These are phyloP conservation scores for Solanum boliviense DNA, from an alignment of 257 asterid genomes.

Conservation along the genomic window DNA sequence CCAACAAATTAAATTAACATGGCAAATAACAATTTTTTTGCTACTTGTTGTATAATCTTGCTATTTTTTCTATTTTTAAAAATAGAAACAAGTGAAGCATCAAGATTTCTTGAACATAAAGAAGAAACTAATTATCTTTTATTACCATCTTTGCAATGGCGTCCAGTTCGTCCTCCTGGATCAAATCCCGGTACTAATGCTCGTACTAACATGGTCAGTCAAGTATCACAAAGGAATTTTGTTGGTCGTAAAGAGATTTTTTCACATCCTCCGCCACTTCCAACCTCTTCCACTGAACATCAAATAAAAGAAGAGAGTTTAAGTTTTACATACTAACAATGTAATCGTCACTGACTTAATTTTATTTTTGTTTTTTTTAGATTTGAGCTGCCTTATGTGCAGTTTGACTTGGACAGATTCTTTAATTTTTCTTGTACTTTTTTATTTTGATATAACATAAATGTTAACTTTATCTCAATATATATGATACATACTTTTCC, in stretches of 20 bases:
- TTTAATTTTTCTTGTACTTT: background rate
- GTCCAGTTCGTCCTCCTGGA: background rate
- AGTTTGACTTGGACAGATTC: background rate
- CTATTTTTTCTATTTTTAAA: background rate
- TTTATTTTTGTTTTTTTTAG: background rate
- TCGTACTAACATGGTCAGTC: background rate
- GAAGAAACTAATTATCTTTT: slow-evolving; percentile 6
- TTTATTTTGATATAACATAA: background rate
- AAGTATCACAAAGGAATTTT: background rate
- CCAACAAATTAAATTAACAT: background rate
- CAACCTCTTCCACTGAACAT: background rate
- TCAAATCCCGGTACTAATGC: background rate
- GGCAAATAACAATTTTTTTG: slow-evolving; percentile 1
- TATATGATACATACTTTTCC: background rate
- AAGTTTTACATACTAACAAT: background rate
- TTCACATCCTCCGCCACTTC: background rate
- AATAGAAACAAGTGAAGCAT: slow-evolving; percentile 7
- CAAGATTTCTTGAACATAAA: slow-evolving; percentile 31
- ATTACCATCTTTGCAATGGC: background rate
- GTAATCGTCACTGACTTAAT: background rate
- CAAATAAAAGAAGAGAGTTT: background rate
- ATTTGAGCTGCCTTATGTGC: background rate
- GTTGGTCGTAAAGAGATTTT: background rate
- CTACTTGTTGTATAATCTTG: slow-evolving; percentile 1
- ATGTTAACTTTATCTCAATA: background rate